These are phyloP conservation scores for Zea luxurians DNA, from an alignment of 176 grass and related monocot species.

Conservation along the genomic window DNA sequence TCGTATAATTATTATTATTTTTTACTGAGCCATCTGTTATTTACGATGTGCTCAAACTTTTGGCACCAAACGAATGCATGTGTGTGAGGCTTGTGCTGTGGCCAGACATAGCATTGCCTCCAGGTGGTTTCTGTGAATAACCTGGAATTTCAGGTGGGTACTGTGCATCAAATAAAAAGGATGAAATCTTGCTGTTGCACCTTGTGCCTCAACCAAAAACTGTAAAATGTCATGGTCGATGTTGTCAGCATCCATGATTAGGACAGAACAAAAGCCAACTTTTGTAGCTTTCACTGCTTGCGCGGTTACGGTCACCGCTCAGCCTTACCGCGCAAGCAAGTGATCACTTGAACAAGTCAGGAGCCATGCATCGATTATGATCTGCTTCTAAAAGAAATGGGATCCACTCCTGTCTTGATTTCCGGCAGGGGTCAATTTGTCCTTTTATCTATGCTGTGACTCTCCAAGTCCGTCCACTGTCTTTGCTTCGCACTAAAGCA, in stretches of 20 bases:
- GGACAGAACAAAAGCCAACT: too few relatives aligned
- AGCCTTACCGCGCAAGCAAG: conserved; percentile 9
- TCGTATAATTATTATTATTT: neutral
- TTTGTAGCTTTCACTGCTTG: neutral
- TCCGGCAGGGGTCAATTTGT: too few relatives aligned
- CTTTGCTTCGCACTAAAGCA: too few relatives aligned
- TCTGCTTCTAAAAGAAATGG: too few relatives aligned
- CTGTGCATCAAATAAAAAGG: conserved; percentile 21
- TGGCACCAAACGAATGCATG: neutral
- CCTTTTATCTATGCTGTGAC: too few relatives aligned
- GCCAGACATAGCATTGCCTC: conserved; percentile 11
- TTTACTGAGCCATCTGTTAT: conserved; percentile 20
- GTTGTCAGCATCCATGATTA: too few relatives aligned
- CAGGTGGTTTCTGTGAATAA: conserved; percentile 44
- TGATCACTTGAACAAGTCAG: too few relatives aligned
- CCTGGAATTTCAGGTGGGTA: conserved; percentile 26
- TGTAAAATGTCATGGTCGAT: too few relatives aligned
- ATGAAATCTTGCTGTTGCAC: neutral
- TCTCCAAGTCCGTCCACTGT: too few relatives aligned
- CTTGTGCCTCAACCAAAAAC: too few relatives aligned
- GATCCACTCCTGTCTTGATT: too few relatives aligned
- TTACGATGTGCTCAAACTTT: neutral
- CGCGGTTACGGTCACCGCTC: conserved; percentile 7
- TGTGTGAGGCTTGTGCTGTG: conserved; percentile 19
- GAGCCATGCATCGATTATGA: too few relatives aligned